phyloP scores from a whole-genome alignment of 1,284 basidiomycete species.

The Tylopilus microsporus region DNA sequence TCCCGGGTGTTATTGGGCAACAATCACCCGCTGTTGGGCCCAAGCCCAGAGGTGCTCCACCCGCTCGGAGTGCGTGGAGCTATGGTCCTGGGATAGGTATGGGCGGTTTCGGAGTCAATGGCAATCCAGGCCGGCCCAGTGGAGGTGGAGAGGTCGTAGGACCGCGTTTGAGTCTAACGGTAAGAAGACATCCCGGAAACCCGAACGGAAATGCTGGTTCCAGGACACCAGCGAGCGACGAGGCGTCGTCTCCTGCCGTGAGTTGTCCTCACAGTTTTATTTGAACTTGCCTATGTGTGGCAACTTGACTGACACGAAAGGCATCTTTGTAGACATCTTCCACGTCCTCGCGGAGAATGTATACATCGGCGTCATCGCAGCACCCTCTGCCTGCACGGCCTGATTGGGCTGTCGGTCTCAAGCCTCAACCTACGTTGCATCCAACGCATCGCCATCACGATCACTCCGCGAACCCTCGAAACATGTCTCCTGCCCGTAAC shows the following conservation, averaged over 20 bases:
- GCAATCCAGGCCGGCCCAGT: slow-evolving; percentile 16
- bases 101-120: slow-evolving; percentile 37
- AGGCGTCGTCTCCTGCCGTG: slow-evolving; percentile 68
- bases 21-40: slow-evolving; percentile 27
- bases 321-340: slow-evolving; percentile 53
- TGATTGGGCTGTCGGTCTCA: slow-evolving; percentile 79
- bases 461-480: slow-evolving; percentile 33
- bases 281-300: neutral
- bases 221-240: slow-evolving; percentile 62
- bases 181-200: slow-evolving; percentile 49
- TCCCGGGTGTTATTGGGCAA: slow-evolving; percentile 26
- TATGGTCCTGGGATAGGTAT: slow-evolving; percentile 59
- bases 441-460: slow-evolving; percentile 45
- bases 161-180: slow-evolving; percentile 51
- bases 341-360: slow-evolving; percentile 67
- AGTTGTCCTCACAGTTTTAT: slow-evolving; percentile 34
- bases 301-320: slow-evolving; percentile 7
- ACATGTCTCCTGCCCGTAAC: slow-evolving; percentile 38
- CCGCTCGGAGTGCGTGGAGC: slow-evolving; percentile 55
- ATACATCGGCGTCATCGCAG: slow-evolving; percentile 66
- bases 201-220: slow-evolving; percentile 49
- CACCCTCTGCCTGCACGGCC: slow-evolving; percentile 76
- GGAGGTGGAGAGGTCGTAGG: slow-evolving; percentile 49
- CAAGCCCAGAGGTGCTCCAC: slow-evolving; percentile 41
- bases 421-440: slow-evolving; percentile 61